Evolutionary conservation across 164 flowering plant genomes (phyloP).

Genomic region (Nymphaea thermarum): DNA sequence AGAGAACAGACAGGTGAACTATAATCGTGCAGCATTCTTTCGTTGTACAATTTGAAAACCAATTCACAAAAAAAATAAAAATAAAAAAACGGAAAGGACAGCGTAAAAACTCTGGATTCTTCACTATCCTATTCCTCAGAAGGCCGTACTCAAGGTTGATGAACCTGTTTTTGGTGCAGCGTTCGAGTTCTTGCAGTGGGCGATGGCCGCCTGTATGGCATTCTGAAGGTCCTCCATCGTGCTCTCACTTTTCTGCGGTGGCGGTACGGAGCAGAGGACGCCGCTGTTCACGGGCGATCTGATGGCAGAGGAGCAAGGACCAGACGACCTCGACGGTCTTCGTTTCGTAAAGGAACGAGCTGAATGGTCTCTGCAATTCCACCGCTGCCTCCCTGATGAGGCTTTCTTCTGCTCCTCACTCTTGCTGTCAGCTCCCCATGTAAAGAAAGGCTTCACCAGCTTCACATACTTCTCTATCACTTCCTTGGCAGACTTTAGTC

Average conservation of each 20-base stretch:
- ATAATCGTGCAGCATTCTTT: too few species aligned
- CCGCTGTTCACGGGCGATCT: constrained; percentile 79
- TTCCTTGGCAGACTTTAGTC: constrained; percentile 32
- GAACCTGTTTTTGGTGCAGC: too few species aligned
- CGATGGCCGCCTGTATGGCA: constrained; percentile 95
- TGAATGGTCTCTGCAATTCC: constrained; percentile 9
- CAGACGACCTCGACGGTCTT: constrained; percentile 35
- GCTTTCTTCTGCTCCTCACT: constrained; percentile 14
- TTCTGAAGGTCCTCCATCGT: constrained; percentile 91
- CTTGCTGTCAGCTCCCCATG: constrained; percentile 21
- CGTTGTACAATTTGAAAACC: too few species aligned
- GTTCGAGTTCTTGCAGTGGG: constrained; percentile 87
- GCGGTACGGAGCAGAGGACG: constrained; percentile 24
- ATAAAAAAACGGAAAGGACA: too few species aligned
- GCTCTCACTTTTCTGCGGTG: constrained; percentile 35
- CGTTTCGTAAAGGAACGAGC: constrained; percentile 43
- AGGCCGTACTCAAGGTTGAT: too few species aligned
- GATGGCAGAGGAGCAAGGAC: constrained; percentile 62
- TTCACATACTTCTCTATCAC: constrained; percentile 44
- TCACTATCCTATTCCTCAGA: too few species aligned
- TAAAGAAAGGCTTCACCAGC: constrained; percentile 43
- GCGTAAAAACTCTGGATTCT: too few species aligned
- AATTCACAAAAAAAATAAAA: too few species aligned
- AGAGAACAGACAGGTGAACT: too few species aligned
- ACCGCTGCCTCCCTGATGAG: neutral